phyloP scores from a whole-genome alignment of 2,329 filamentous ascomycete genomes.

The Exophiala alcalophila region DNA sequence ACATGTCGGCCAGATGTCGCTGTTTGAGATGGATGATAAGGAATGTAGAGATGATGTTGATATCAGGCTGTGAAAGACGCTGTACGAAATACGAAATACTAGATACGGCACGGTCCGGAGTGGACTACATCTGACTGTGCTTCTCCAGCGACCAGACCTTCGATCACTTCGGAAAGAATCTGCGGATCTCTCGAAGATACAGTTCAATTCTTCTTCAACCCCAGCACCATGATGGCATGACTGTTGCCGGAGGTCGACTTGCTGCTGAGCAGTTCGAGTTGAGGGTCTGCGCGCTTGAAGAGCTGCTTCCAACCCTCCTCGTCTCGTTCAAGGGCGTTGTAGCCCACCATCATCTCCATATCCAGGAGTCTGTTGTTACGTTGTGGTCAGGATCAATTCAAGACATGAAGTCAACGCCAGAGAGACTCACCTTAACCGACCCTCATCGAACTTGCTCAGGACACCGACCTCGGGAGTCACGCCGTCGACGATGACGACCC shows the following conservation, averaged over 20 bases:
- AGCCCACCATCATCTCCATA: constrained; percentile 28
- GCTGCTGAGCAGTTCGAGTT: constrained; percentile 20
- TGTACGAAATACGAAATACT: too few relatives aligned
- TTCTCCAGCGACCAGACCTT: too few relatives aligned
- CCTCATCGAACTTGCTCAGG: constrained; percentile 4
- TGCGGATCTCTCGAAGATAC: too few relatives aligned
- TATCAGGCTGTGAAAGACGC: too few relatives aligned
- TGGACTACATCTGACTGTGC: too few relatives aligned
- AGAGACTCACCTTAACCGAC: constrained; percentile 2
- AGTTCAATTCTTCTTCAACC: constrained; percentile 6
- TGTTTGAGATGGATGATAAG: too few relatives aligned
- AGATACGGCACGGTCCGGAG: too few relatives aligned
- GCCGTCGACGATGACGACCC: constrained; percentile 36
- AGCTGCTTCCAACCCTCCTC: constrained; percentile 24
- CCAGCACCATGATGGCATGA: constrained; percentile 19
- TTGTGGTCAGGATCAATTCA: not conserved
- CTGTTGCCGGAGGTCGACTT: constrained; percentile 15
- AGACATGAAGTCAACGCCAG: too few relatives aligned
- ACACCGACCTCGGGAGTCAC: constrained; percentile 17
- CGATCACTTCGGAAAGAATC: too few relatives aligned
- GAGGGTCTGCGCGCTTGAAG: constrained; percentile 18
- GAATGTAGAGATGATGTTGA: too few relatives aligned
- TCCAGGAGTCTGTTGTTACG: constrained; percentile 15
- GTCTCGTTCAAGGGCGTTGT: constrained; percentile 25
- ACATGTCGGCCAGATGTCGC: too few relatives aligned